Evolutionary conservation across 352 stramenopile species (phyloP).

Genomic region (Nothophytophthora sp.): DNA sequence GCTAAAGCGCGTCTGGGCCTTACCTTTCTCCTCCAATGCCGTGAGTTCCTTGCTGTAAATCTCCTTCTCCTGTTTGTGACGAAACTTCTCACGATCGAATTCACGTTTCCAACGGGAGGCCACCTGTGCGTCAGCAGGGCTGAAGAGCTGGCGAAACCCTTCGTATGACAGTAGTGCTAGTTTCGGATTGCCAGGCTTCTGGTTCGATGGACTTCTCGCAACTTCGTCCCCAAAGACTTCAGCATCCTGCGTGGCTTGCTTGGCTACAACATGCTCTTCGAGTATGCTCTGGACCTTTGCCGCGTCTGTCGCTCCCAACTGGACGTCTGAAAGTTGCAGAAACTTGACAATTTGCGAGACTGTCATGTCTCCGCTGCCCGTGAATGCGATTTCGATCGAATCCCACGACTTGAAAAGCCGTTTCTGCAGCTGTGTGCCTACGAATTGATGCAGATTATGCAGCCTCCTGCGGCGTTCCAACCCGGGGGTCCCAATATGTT

Average conservation of each 20-base stretch:
- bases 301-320: constrained; percentile 56
- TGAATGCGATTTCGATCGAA: constrained; percentile 71
- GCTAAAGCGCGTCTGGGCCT: not conserved
- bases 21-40: constrained; percentile 70
- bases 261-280: constrained; percentile 37
- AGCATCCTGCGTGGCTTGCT: constrained; percentile 13
- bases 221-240: not conserved
- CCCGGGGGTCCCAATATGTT: constrained; percentile 32
- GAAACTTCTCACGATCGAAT: constrained; percentile 65
- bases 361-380: constrained; percentile 64
- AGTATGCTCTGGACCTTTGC: constrained; percentile 62
- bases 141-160: constrained; percentile 66
- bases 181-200: constrained; percentile 13
- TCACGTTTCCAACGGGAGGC: constrained; percentile 61
- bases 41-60: constrained; percentile 69
- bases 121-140: constrained; percentile 49
- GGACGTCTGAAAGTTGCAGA: constrained; percentile 64
- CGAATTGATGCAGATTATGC: constrained; percentile 65
- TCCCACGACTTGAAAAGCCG: constrained; percentile 70
- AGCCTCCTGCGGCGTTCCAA: constrained; percentile 54
- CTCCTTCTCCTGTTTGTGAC: constrained; percentile 61
- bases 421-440: constrained; percentile 68
- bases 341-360: constrained; percentile 72
- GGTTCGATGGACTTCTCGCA: not conserved
- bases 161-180: constrained; percentile 54